phyloP scores from a whole-genome alignment of 495 filamentous ascomycete species.

The Neurospora tetraspora region DNA sequence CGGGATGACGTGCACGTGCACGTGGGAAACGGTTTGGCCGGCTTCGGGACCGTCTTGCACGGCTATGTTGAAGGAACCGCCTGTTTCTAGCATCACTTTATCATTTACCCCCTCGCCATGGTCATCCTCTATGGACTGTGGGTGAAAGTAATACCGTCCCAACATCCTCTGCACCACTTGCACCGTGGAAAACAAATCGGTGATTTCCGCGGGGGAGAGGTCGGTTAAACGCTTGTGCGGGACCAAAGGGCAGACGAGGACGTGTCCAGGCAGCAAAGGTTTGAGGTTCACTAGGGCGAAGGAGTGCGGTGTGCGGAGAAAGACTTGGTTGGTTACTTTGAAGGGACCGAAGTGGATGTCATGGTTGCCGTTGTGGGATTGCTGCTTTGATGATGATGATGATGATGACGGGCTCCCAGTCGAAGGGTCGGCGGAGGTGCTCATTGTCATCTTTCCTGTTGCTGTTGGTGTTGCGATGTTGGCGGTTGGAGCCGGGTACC shows the following conservation, averaged over 20 bases:
- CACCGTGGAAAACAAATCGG: conserved; percentile 77
- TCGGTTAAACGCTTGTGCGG: conserved; percentile 64
- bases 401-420: background rate
- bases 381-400: background rate
- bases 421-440: background rate
- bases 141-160: conserved; percentile 55
- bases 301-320: conserved; percentile 66
- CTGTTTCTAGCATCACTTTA: conserved; percentile 5
- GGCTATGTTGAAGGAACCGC: conserved; percentile 74
- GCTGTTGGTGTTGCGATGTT: background rate
- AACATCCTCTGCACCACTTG: conserved; percentile 73
- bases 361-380: background rate
- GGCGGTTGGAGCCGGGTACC: background rate
- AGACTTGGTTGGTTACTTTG: conserved; percentile 64
- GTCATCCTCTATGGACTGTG: too few species aligned
- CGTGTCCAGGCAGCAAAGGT: conserved; percentile 86
- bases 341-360: conserved; percentile 53
- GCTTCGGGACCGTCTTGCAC: conserved; percentile 84
- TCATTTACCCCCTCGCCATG: too few species aligned
- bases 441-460: background rate
- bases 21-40: conserved; percentile 81
- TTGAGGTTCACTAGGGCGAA: conserved; percentile 92
- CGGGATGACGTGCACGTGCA: conserved; percentile 92
- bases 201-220: conserved; percentile 60
- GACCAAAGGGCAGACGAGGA: conserved; percentile 63